These are phyloP conservation scores for Pythium apleroticum DNA, from an alignment of 352 stramenopile species.

Conservation along the genomic window DNA sequence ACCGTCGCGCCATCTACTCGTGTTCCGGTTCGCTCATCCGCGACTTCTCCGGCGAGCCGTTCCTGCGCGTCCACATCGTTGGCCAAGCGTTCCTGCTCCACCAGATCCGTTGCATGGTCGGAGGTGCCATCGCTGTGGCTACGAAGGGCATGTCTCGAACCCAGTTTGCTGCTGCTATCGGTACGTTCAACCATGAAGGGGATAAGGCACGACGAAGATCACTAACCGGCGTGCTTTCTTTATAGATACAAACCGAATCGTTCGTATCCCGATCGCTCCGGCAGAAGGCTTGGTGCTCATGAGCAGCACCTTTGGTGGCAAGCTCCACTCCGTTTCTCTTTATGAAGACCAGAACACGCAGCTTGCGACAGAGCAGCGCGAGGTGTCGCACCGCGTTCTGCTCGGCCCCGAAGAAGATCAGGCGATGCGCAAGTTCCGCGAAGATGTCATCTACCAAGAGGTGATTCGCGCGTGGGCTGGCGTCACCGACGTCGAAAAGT, in stretches of 20 bases:
- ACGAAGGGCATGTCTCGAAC: constrained; percentile 67
- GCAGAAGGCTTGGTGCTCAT: constrained; percentile 86
- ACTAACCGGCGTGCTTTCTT: no score
- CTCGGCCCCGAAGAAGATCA: constrained; percentile 48
- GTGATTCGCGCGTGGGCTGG: constrained; percentile 51
- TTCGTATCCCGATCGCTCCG: constrained; percentile 87
- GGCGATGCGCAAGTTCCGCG: constrained; percentile 60
- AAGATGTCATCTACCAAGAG: constrained; percentile 77
- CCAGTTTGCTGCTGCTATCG: constrained; percentile 71
- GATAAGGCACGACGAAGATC: no score
- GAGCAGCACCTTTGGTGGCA: constrained; percentile 79
- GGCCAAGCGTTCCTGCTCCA: constrained; percentile 87
- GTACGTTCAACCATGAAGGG: constrained; percentile 39
- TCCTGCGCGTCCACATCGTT: constrained; percentile 76
- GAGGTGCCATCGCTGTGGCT: constrained; percentile 77
- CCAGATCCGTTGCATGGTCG: constrained; percentile 92
- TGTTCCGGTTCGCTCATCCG: constrained; percentile 61
- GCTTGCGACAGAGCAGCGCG: constrained; percentile 51
- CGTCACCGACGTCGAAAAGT: constrained; percentile 50
- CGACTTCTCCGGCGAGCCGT: constrained; percentile 60
- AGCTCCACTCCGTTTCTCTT: constrained; percentile 76
- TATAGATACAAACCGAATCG: constrained; percentile 67
- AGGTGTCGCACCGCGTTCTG: constrained; percentile 60
- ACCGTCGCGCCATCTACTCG: constrained; percentile 78
- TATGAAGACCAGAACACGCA: constrained; percentile 66